Conservation (phyloP, 345 rosid species). For the Ceriops zippeliana region DNA sequence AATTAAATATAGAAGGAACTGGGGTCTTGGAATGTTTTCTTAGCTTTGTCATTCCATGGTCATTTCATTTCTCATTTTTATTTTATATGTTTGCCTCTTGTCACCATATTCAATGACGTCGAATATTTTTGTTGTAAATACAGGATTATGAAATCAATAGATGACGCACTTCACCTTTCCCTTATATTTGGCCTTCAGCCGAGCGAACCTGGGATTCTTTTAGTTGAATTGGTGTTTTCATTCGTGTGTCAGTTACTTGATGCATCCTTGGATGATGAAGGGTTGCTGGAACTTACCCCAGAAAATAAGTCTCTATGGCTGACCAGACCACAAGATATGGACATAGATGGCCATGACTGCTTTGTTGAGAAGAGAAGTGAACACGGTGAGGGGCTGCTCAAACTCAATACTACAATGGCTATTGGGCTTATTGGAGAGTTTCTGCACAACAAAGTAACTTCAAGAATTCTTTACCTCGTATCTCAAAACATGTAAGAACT, state of each 20-base stretch:
- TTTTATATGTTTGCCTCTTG: not conserved
- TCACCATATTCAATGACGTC: not conserved
- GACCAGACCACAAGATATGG: constrained; percentile 47
- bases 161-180: constrained; percentile 75
- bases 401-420: constrained; percentile 68
- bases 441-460: constrained; percentile 62
- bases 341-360: constrained; percentile 49
- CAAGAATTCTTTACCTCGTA: constrained; percentile 76
- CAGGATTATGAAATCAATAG: constrained; percentile 82
- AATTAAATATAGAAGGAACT: not conserved
- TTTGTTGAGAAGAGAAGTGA: constrained; percentile 51
- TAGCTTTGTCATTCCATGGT: not conserved
- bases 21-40: not conserved
- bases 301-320: constrained; percentile 65
- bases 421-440: constrained; percentile 73
- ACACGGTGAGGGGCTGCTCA: constrained; percentile 45
- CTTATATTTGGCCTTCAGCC: constrained; percentile 53
- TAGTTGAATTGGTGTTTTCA: constrained; percentile 73
- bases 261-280: constrained; percentile 89
- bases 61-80: constrained; percentile 10
- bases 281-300: constrained; percentile 62
- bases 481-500: constrained; percentile 67
- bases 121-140: constrained; percentile 20
- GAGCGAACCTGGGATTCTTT: constrained; percentile 63
- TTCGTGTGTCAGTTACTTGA: constrained; percentile 84